Percentiles rank a stretch among this genome's conserved stretches.
Evolutionary conservation across 73 alveolate species (phyloP).

Genomic region (Symbiodinium pilosum): DNA sequence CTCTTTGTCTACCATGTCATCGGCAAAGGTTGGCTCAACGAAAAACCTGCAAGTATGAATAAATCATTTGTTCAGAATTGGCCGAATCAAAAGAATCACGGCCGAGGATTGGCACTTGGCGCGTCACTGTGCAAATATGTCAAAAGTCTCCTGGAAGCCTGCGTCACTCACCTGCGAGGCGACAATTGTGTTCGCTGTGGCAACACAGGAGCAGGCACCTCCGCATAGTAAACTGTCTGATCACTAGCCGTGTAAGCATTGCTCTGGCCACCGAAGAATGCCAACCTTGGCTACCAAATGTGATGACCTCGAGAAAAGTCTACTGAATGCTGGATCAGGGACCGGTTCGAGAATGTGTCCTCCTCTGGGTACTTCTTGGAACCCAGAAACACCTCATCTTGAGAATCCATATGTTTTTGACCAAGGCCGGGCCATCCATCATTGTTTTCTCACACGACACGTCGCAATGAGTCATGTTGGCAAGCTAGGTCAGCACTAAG

Average conservation of each 20-base stretch:
- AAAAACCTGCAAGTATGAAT: conserved; percentile 93
- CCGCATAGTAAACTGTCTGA: conserved; percentile 87
- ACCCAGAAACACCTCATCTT: conserved; percentile 76
- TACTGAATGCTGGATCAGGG: neutral
- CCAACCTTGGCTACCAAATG: conserved; percentile 26
- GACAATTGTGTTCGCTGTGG: neutral
- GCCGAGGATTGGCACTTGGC: too few relatives aligned
- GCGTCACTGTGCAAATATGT: conserved; percentile 97
- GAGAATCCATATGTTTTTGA: too few relatives aligned
- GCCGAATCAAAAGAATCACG: neutral
- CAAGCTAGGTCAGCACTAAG: neutral
- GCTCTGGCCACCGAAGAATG: conserved; percentile 73
- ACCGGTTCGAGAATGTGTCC: conserved; percentile 70
- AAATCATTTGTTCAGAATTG: neutral
- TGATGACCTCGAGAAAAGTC: neutral
- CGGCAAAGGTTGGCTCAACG: conserved; percentile 97
- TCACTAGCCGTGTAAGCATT: conserved; percentile 83
- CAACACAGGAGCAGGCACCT: conserved; percentile 52
- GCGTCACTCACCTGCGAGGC: conserved; percentile 96
- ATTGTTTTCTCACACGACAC: neutral
- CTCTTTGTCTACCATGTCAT: conserved; percentile 97
- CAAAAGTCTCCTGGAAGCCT: conserved; percentile 96
- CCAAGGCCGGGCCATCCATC: neutral
- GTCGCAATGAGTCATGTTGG: neutral
- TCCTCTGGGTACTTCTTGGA: conserved; percentile 70